Evolutionary conservation across 495 filamentous ascomycete species (phyloP).

Genomic region (Neurospora sp.): DNA sequence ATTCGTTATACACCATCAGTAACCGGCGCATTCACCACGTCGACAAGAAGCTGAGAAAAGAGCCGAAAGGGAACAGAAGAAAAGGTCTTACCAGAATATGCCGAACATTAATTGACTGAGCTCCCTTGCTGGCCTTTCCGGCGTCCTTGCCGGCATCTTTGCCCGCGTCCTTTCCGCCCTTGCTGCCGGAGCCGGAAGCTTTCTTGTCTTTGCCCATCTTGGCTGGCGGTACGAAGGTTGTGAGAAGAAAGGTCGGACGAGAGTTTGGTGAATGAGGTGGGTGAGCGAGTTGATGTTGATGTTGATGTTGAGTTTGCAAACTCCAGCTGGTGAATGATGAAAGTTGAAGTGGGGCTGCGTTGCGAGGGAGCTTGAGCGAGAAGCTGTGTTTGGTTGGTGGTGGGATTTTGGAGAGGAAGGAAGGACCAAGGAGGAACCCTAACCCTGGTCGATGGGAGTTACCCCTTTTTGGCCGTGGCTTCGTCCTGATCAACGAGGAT

Average conservation of each 20-base stretch:
- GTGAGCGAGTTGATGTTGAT: neutral
- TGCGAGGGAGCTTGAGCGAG: too few relatives aligned
- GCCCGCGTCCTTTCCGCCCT: constrained; percentile 35
- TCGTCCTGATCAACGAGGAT: neutral
- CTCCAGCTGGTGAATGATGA: constrained; percentile 4
- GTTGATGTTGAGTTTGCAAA: neutral
- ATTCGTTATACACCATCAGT: neutral
- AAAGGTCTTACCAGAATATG: constrained; percentile 56
- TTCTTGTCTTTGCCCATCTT: constrained; percentile 22
- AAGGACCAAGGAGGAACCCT: neutral
- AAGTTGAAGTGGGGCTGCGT: neutral
- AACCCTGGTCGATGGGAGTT: neutral
- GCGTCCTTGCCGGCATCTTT: constrained; percentile 40
- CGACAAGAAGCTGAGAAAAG: neutral
- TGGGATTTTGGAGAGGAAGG: too few relatives aligned
- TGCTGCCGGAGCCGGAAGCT: constrained; percentile 38
- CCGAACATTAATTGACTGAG: constrained; percentile 71
- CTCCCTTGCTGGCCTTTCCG: constrained; percentile 51
- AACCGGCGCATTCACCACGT: neutral
- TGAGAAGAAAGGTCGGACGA: neutral
- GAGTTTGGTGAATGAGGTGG: neutral
- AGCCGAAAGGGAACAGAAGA: neutral
- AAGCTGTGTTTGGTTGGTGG: neutral
- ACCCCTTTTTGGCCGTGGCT: neutral
- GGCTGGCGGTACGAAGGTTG: too few relatives aligned